These are phyloP conservation scores for Capsicum pubescens DNA, from an alignment of 257 asterid genomes.

Conservation along the genomic window DNA sequence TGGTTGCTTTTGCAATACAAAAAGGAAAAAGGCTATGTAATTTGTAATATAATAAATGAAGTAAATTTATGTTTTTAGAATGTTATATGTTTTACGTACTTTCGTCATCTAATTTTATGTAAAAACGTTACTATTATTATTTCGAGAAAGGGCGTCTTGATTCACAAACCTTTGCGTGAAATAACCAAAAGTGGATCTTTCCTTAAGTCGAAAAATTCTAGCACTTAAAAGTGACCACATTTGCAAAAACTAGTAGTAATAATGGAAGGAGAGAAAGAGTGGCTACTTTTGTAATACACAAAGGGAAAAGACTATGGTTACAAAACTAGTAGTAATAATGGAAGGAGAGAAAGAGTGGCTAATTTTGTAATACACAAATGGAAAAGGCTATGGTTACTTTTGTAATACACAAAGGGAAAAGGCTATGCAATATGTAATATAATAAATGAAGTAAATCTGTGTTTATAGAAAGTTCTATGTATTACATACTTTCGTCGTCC, in stretches of 20 bases:
- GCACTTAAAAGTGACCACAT: neutral
- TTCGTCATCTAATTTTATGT: rapidly evolving
- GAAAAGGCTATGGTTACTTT: neutral
- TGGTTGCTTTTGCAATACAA: too few species aligned
- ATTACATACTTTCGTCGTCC: rapidly evolving
- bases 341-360: neutral
- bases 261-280: neutral
- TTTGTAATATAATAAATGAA: neutral
- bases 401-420: neutral
- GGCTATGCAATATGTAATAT: neutral
- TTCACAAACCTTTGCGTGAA: slow-evolving; percentile 64
- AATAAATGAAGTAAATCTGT: slow-evolving; percentile 8
- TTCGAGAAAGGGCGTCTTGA: rapidly evolving
- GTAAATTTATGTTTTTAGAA: neutral
- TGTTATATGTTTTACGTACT: neutral
- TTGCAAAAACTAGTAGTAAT: neutral
- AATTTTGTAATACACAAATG: too few species aligned
- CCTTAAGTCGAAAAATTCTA: slow-evolving; percentile 38
- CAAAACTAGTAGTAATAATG: neutral
- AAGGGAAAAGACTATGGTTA: too few species aligned
- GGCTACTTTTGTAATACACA: neutral
- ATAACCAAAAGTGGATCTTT: slow-evolving; percentile 71
- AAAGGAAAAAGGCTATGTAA: neutral
- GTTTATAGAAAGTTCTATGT: neutral
- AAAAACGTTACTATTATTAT: too few species aligned